These are phyloP conservation scores for Aspergillus fischeri DNA, from an alignment of 2,329 filamentous ascomycete genomes.

Conservation along the genomic window DNA sequence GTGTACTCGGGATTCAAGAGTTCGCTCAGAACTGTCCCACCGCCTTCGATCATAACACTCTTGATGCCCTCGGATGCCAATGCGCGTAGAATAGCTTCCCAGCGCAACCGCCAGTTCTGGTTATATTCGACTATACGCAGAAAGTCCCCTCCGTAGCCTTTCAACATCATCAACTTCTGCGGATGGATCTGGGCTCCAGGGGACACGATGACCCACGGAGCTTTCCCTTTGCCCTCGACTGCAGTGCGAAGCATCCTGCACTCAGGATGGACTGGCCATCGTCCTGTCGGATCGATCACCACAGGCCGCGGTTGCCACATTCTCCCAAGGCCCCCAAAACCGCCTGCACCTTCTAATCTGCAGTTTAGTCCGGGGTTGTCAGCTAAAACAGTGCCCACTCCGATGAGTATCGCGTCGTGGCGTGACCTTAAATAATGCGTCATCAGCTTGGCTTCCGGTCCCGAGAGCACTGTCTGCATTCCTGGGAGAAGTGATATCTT, in stretches of 20 bases:
- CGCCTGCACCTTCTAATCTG: slow-evolving; percentile 60
- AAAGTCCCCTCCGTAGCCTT: slow-evolving; percentile 45
- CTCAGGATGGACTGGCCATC: slow-evolving; percentile 61
- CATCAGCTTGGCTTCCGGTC: slow-evolving; percentile 80
- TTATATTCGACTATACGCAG: slow-evolving; percentile 38
- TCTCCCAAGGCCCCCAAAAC: slow-evolving; percentile 51
- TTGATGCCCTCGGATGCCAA: slow-evolving; percentile 58
- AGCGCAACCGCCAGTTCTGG: slow-evolving; percentile 51
- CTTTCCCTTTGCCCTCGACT: slow-evolving; percentile 61
- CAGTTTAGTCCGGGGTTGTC: slow-evolving; percentile 87
- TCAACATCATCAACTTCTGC: slow-evolving; percentile 43
- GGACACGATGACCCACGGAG: slow-evolving; percentile 67
- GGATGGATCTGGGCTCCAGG: slow-evolving; percentile 43
- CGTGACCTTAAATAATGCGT: slow-evolving; percentile 81
- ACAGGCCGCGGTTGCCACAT: slow-evolving; percentile 72
- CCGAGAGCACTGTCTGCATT: slow-evolving; percentile 77
- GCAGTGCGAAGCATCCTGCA: slow-evolving; percentile 66
- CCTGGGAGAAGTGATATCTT: slow-evolving; percentile 72
- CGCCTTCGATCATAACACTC: slow-evolving; percentile 92
- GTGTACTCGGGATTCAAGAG: slow-evolving; percentile 63
- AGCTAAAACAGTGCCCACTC: slow-evolving; percentile 75
- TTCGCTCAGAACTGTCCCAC: slow-evolving; percentile 75
- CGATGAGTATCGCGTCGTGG: slow-evolving; percentile 81
- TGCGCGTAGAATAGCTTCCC: slow-evolving; percentile 59
- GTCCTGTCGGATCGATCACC: slow-evolving; percentile 71